Conservation (phyloP, 2,329 filamentous ascomycete genomes). For the Hypocrella siamensis region DNA sequence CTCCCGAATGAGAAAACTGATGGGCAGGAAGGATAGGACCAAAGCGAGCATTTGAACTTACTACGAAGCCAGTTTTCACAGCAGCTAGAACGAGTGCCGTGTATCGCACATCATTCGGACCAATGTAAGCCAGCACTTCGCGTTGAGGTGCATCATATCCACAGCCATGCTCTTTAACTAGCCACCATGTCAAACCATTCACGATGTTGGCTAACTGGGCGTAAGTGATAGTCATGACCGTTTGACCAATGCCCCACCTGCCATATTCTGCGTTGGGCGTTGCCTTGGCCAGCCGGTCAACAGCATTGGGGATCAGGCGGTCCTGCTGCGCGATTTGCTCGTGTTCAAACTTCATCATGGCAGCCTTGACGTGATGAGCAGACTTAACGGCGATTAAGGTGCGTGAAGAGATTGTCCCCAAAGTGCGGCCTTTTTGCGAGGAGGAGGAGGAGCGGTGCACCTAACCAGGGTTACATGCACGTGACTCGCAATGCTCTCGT, state of each 20-base stretch:
- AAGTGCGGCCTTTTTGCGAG: no score
- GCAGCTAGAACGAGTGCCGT: slow-evolving; percentile 1
- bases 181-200: slow-evolving; percentile 1
- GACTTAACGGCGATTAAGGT: no score
- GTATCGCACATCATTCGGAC: slow-evolving; percentile 1
- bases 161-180: not conserved
- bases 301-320: no score
- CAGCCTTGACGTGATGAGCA: no score
- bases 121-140: slow-evolving; percentile 1
- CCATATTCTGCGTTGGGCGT: not conserved
- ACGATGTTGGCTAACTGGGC: slow-evolving; percentile 1
- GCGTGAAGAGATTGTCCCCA: no score
- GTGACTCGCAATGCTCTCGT: no score
- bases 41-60: slow-evolving; percentile 1
- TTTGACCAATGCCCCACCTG: not conserved
- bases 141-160: not conserved
- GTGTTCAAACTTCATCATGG: no score
- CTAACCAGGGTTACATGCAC: no score
- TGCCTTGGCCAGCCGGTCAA: not conserved
- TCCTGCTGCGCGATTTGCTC: no score
- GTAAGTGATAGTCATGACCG: slow-evolving; percentile 1
- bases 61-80: slow-evolving; percentile 2
- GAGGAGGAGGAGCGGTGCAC: no score
- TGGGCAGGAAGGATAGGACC: not conserved
- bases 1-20: no score